Percentiles rank a stretch among this genome's conserved stretches.
phyloP scores from a whole-genome alignment of 2,329 filamentous ascomycete species.

The Colletotrichum eremochloae region DNA sequence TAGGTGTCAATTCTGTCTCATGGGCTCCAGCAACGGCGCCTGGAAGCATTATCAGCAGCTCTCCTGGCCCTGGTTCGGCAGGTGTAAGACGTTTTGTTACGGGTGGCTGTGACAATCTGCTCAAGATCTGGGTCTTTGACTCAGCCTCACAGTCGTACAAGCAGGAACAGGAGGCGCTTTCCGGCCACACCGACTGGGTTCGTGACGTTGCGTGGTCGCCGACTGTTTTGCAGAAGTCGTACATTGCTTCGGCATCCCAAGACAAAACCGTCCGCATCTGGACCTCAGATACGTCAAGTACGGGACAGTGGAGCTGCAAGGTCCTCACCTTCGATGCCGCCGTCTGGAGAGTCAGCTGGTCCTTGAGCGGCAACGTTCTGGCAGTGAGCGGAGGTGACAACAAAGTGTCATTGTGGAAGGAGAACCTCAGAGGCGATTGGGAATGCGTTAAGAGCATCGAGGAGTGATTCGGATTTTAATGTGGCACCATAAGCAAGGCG shows the following conservation, averaged over 20 bases:
- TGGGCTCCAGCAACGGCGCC: slow-evolving; percentile 92
- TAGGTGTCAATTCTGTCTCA: slow-evolving; percentile 94
- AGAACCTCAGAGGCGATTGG: slow-evolving; percentile 96
- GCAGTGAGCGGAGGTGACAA: slow-evolving; percentile 96
- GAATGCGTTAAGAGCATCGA: slow-evolving; percentile 97
- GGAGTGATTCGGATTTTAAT: slow-evolving; percentile 66
- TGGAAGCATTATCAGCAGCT: slow-evolving; percentile 85
- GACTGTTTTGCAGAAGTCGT: slow-evolving; percentile 93
- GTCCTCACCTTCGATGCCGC: slow-evolving; percentile 89
- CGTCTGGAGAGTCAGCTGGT: slow-evolving; percentile 98
- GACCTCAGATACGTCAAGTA: slow-evolving; percentile 79
- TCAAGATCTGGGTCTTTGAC: slow-evolving; percentile 94
- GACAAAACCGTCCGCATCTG: slow-evolving; percentile 98
- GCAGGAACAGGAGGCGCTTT: slow-evolving; percentile 73
- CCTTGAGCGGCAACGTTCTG: slow-evolving; percentile 94
- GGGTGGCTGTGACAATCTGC: slow-evolving; percentile 90
- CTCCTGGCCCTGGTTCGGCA: slow-evolving; percentile 68
- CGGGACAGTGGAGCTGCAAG: slow-evolving; percentile 86
- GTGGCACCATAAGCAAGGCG: slow-evolving; percentile 50
- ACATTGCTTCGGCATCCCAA: slow-evolving; percentile 95
- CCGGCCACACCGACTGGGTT: slow-evolving; percentile 95
- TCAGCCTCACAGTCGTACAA: slow-evolving; percentile 71
- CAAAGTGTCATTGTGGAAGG: slow-evolving; percentile 98
- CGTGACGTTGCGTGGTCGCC: slow-evolving; percentile 98
- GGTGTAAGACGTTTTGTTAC: slow-evolving; percentile 90